Conservation (phyloP, 106 monocot species). For the Platanthera guangdongensis region DNA sequence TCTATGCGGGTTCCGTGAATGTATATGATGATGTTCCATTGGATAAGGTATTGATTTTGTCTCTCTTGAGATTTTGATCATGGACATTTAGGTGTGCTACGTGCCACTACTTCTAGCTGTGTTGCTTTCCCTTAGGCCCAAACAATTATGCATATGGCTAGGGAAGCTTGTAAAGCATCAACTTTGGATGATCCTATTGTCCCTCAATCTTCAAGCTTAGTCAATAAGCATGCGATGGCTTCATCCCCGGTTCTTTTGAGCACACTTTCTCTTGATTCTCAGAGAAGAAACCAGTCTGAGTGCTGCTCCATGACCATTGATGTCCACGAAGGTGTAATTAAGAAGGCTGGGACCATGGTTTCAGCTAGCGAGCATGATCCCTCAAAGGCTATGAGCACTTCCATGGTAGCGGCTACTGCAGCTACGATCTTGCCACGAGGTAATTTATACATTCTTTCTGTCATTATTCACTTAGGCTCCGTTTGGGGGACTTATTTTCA, state of each 20-base stretch:
- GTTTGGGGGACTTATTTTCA: too few relatives aligned
- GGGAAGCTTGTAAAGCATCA: conserved; percentile 15
- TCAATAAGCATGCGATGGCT: background rate
- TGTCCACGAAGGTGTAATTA: background rate
- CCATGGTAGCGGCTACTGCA: conserved; percentile 4
- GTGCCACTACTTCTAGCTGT: background rate
- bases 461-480: background rate
- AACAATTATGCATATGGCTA: conserved; percentile 60
- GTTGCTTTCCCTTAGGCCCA: conserved; percentile 33
- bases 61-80: background rate
- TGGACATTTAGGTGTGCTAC: background rate
- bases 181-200: background rate
- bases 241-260: background rate
- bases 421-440: conserved; percentile 19
- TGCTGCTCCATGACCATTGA: conserved; percentile 8
- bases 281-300: background rate
- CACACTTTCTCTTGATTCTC: background rate
- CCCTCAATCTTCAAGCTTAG: background rate
- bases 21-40: conserved; percentile 58
- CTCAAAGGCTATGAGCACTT: conserved; percentile 3
- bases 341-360: background rate
- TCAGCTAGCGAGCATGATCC: conserved; percentile 8
- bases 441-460: conserved; percentile 5
- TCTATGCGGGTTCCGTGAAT: conserved; percentile 58
- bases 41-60: conserved; percentile 49